Percentiles rank a stretch among this genome's conserved stretches.
These are phyloP conservation scores for Hypoxylon crocopeplum DNA, from an alignment of 495 filamentous ascomycete species.

Conservation along the genomic window DNA sequence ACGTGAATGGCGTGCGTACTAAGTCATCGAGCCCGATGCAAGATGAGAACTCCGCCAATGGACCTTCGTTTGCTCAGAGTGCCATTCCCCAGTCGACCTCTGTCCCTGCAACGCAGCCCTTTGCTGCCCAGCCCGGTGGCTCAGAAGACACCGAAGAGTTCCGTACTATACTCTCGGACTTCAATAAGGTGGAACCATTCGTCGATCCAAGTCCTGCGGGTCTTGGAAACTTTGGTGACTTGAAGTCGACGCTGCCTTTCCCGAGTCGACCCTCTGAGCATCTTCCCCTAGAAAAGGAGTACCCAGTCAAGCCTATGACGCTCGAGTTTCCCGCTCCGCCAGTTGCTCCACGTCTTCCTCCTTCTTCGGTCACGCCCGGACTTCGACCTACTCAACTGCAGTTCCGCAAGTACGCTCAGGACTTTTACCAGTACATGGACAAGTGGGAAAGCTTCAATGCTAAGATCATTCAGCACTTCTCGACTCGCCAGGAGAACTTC, in stretches of 20 bases:
- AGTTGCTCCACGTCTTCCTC: conserved; percentile 55
- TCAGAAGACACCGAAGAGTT: conserved; percentile 55
- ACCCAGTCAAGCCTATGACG: conserved; percentile 39
- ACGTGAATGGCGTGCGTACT: conserved; percentile 38
- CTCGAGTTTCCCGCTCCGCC: conserved; percentile 70
- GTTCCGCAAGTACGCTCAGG: conserved; percentile 65
- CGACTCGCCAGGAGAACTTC: conserved; percentile 62
- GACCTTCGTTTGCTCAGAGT: conserved; percentile 12
- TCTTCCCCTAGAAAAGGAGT: conserved; percentile 48
- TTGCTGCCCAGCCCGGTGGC: conserved; percentile 39
- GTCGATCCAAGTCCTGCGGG: conserved; percentile 54
- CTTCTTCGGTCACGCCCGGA: conserved; percentile 40
- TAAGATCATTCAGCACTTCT: conserved; percentile 71
- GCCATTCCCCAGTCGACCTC: conserved; percentile 27
- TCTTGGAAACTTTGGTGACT: conserved; percentile 69
- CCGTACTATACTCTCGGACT: conserved; percentile 66
- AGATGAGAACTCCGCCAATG: conserved; percentile 35
- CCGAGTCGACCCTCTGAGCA: conserved; percentile 64
- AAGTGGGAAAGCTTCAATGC: conserved; percentile 71
- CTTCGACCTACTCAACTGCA: conserved; percentile 53
- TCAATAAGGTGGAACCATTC: conserved; percentile 73
- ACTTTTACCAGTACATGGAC: conserved; percentile 72
- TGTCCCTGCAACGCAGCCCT: conserved; percentile 35
- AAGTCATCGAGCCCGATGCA: conserved; percentile 36
- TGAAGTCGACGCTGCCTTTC: conserved; percentile 75